Evolutionary conservation across 345 rosid genomes (phyloP), one percentile per base, ranked within the genome.

Genomic region (Passiflora organensis): DNA sequence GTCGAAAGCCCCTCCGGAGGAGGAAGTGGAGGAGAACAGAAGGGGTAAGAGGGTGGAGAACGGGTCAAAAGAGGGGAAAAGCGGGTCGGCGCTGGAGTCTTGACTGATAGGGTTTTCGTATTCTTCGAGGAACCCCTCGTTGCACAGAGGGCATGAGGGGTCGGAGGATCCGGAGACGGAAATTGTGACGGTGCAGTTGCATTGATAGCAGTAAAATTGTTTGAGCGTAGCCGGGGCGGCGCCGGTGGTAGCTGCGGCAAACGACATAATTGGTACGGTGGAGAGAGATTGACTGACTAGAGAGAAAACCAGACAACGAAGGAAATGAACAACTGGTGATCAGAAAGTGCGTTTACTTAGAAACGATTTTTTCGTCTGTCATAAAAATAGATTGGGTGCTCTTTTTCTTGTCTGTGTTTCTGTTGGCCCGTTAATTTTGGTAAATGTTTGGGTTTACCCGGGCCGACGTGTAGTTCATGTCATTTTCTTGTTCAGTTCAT

Each of bases 91-190:
- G 37, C 13, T 61, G 4, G 45, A 17, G 22, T 43, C 21, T 11
- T 21, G 52, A 15, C 75, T 51, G 63, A 45, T 54, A 34, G 73
- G 74, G 70, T 43, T 43, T 47, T 74, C 82, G 22, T 1, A 21
- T 53, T 78, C 82, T 64, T 78, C 82, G 22, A 74, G 57, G 60
- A 78, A 78, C 34, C 79, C 74, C 0, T 68, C 82, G 67, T 68
- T 46, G 62, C 82, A 78, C 21, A 48, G 38, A 34, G 82, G 82
- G 48, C 82, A 78, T 24, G 25, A 20, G 8, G 75, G 82, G 22
- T 65, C 79, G 47, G 74, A 41, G 34, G 75, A 43, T 3, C 70
- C 60, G 2, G 79, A 50, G 32, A 59, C 56, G 18, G 52, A 16
- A 47, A 78, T 20, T 32, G 52, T 11, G 37, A 78, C 68, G 21